These are phyloP conservation scores for Leucosporidium yakuticum DNA, from an alignment of 768 basidiomycete genomes.

Conservation along the genomic window DNA sequence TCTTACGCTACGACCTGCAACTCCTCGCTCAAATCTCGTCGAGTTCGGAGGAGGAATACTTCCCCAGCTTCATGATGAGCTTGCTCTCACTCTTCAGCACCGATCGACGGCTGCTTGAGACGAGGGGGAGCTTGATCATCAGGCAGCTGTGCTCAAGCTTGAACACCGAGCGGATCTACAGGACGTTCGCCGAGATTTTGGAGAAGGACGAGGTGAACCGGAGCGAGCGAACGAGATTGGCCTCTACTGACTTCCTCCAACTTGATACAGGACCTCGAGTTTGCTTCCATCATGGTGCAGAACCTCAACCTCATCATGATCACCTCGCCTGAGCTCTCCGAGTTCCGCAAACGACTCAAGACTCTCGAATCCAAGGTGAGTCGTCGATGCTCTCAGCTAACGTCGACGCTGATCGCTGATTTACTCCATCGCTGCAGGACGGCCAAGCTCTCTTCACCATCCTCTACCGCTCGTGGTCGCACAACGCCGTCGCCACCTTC, in stretches of 20 bases:
- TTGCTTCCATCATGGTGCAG: conserved; percentile 94
- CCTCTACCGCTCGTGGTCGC: conserved; percentile 95
- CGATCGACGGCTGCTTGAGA: conserved; percentile 79
- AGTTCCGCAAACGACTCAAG: conserved; percentile 87
- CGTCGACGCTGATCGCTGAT: background rate
- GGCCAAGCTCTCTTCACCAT: conserved; percentile 92
- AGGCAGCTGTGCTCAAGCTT: conserved; percentile 88
- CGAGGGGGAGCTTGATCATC: conserved; percentile 89
- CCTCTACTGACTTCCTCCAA: background rate
- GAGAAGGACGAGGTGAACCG: conserved; percentile 87
- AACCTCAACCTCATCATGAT: conserved; percentile 95
- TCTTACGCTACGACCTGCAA: conserved; percentile 93
- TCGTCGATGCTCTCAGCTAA: conserved; percentile 1
- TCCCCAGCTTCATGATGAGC: conserved; percentile 87
- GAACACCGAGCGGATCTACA: conserved; percentile 90
- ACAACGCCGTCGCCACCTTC: conserved; percentile 94
- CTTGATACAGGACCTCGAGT: conserved; percentile 66
- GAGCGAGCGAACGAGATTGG: background rate
- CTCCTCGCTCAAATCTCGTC: conserved; percentile 95
- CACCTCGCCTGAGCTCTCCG: conserved; percentile 89
- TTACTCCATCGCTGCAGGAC: conserved; percentile 54
- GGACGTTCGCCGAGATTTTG: conserved; percentile 90
- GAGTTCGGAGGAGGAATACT: conserved; percentile 83
- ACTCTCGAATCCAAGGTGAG: conserved; percentile 84
- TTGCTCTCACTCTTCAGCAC: conserved; percentile 92